These are phyloP conservation scores for Keithomyces neogunnii DNA, from an alignment of 2,329 filamentous ascomycete genomes.

Conservation along the genomic window DNA sequence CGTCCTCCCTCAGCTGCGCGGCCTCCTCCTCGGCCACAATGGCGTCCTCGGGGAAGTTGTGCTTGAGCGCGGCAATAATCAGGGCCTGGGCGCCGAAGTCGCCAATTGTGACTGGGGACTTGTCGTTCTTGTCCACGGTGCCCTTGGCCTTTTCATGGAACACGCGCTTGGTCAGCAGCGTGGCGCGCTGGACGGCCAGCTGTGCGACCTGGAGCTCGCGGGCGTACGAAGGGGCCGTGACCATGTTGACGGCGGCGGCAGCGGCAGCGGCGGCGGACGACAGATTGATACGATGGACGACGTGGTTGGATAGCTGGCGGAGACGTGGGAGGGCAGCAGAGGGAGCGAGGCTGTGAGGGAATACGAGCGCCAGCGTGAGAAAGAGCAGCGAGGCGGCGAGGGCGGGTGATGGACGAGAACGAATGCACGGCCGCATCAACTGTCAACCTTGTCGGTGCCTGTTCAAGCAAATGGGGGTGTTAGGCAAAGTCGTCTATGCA, in stretches of 20 bases:
- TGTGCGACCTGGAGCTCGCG: constrained; percentile 77
- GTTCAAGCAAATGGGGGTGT: neutral
- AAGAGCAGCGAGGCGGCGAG: constrained; percentile 6
- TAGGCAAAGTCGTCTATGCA: neutral
- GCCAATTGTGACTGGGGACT: constrained; percentile 92
- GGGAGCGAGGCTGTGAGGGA: constrained; percentile 11
- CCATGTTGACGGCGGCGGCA: constrained; percentile 18
- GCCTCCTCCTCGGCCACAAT: constrained; percentile 96
- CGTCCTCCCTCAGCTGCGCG: constrained; percentile 64
- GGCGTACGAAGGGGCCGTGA: constrained; percentile 44
- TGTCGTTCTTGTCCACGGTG: constrained; percentile 83
- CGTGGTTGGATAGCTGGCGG: constrained; percentile 8
- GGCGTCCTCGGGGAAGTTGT: constrained; percentile 83
- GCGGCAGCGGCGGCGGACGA: constrained; percentile 7
- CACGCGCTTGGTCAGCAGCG: constrained; percentile 44
- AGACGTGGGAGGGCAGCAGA: constrained; percentile 17
- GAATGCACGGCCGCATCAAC: too few species aligned
- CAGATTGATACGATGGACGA: constrained; percentile 8
- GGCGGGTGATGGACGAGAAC: neutral
- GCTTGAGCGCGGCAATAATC: constrained; percentile 82
- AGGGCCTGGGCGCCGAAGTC: constrained; percentile 97
- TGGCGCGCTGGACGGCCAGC: constrained; percentile 76
- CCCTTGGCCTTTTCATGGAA: constrained; percentile 84
- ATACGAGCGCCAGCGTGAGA: constrained; percentile 18
- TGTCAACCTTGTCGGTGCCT: too few species aligned